Base-by-base conservation (phyloP, 139 green algal species). In the Edaphochlamys debaryana region DNA sequence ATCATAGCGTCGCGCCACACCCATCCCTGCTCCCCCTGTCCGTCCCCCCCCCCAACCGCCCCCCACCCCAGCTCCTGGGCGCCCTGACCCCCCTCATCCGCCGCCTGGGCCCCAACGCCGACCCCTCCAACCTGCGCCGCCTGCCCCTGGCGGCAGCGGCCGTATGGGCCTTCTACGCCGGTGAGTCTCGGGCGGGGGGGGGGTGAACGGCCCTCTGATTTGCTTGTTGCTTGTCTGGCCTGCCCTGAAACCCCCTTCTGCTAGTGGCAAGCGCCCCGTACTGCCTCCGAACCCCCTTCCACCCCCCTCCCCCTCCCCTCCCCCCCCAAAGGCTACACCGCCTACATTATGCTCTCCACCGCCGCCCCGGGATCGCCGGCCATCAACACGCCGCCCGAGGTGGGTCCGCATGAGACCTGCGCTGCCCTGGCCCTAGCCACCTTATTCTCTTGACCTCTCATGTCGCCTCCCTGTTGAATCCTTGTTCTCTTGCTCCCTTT, bases 131-230 rank as follows among this genome's bases (percentile, higher is more conserved):
- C 19, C 81, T 96, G 6, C 92, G 90, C 68, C 58, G 52, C 5
- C 73, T 96, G 23, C 92, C 94, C 9, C 52, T 92, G 23, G 82
- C 80, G 11, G 82, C 89, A 9, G 79, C 76, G 19, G 84, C 78
- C 1, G 73, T 93, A 58, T 95, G 91, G 91, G 84, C 85, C 7
- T 91, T 95, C 79, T 96, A 94, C 45, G 80, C 78, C 63, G 86
- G 92, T 94, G 67, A 67, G 88, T 62, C 45, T 27, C 32, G 22
- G 36, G 4, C 3, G 15, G 34, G 29, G 40, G 34, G n/a, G n/a
- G n/a, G n/a, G n/a, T n/a, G n/a, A n/a, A n/a, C n/a, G n/a, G n/a
- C n/a, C n/a, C n/a, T n/a, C n/a, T n/a, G n/a, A n/a, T n/a, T n/a
- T n/a, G n/a, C n/a, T n/a, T n/a, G n/a, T n/a, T n/a, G n/a, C n/a